Conservation (phyloP, 768 basidiomycete genomes). For the Collybia sordida region DNA sequence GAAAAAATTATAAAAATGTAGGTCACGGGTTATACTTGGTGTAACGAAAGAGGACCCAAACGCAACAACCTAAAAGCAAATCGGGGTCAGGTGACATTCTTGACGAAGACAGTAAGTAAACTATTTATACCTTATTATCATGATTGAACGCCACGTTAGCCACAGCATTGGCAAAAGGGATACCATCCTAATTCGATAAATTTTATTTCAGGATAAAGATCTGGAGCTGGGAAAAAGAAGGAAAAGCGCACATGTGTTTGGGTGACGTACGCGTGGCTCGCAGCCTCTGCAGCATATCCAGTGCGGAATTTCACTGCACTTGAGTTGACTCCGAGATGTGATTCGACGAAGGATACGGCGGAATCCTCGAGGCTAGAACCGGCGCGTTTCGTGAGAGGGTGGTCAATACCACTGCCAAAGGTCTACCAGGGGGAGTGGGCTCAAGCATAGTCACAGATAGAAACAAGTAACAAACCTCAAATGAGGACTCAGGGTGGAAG, state of each 20-base stretch:
- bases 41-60: constrained; percentile 48
- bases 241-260: constrained; percentile 17
- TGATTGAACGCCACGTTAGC: constrained; percentile 16
- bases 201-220: neutral
- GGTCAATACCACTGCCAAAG: constrained; percentile 28
- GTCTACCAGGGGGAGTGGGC: constrained; percentile 18
- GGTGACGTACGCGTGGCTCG: constrained; percentile 20
- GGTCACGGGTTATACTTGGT: constrained; percentile 24
- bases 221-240: neutral
- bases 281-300: constrained; percentile 14
- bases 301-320: constrained; percentile 13
- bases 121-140: constrained; percentile 10
- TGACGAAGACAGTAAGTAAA: neutral
- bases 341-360: constrained; percentile 22
- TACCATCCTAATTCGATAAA: constrained; percentile 7
- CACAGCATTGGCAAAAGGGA: constrained; percentile 19
- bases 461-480: constrained; percentile 23
- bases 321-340: constrained; percentile 19
- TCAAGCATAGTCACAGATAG: neutral
- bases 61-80: constrained; percentile 28
- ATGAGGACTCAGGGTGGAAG: constrained; percentile 36
- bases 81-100: neutral
- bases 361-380: constrained; percentile 19
- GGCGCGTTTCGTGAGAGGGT: constrained; percentile 25
- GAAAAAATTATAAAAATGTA: constrained; percentile 7